phyloP scores from a whole-genome alignment of 768 basidiomycete species.

The Lentinula boryana region DNA sequence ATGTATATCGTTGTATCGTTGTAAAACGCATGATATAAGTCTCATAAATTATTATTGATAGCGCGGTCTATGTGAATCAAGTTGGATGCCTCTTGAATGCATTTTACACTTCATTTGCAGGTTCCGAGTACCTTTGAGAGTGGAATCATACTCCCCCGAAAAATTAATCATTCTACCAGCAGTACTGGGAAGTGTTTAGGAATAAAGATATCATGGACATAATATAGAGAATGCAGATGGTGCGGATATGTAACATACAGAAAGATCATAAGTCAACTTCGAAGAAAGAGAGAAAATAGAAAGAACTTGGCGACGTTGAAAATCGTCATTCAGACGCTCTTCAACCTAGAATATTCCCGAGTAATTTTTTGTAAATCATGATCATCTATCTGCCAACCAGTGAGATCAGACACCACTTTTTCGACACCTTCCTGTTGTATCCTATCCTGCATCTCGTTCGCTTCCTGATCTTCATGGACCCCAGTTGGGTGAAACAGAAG shows the following conservation, averaged over 20 bases:
- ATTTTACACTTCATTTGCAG: too few relatives aligned
- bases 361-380: constrained; percentile 2
- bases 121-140: too few relatives aligned
- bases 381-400: background rate
- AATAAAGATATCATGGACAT: background rate
- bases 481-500: constrained; percentile 1
- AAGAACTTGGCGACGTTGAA: background rate
- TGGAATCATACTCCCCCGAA: too few relatives aligned
- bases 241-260: background rate
- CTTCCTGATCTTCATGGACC: constrained; percentile 5
- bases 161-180: too few relatives aligned
- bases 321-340: background rate
- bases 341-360: constrained; percentile 5
- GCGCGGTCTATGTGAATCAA: too few relatives aligned
- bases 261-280: background rate
- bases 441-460: background rate
- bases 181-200: too few relatives aligned
- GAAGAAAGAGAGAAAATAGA: background rate
- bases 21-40: too few relatives aligned
- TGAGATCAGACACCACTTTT: constrained; percentile 1
- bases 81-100: too few relatives aligned
- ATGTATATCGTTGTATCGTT: too few relatives aligned
- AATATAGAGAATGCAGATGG: background rate
- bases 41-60: too few relatives aligned
- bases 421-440: constrained; percentile 5